A percentile compares a stretch with the other conserved stretches of the same genome.
Conservation (phyloP, 257 asterid species). For the Petunia secreta region DNA sequence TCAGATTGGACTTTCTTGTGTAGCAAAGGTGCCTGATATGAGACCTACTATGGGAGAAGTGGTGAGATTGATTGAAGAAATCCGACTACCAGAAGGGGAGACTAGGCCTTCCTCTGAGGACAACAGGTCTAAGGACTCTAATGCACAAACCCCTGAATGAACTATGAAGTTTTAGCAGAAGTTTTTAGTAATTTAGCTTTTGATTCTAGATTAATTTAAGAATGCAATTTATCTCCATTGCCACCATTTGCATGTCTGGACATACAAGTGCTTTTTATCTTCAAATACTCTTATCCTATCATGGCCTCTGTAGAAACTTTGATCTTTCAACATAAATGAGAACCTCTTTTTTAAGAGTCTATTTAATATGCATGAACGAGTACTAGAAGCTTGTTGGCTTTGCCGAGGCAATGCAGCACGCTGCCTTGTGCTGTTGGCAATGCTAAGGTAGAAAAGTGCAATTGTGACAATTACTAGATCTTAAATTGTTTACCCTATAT, state of each 20-base stretch:
- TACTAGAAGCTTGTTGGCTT: no score
- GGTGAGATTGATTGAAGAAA: constrained; percentile 68
- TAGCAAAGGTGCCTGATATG: constrained; percentile 59
- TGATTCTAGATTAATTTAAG: constrained; percentile 4
- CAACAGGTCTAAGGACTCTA: constrained; percentile 26
- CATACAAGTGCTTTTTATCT: neutral
- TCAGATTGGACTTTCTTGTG: constrained; percentile 85
- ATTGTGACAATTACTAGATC: no score
- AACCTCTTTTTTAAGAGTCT: neutral
- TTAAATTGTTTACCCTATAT: no score
- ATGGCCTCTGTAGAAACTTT: constrained; percentile 22
- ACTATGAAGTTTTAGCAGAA: neutral
- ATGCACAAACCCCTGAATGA: constrained; percentile 24
- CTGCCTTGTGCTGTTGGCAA: neutral
- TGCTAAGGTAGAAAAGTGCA: no score
- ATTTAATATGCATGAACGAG: neutral
- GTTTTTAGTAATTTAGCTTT: neutral
- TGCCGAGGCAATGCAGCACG: neutral
- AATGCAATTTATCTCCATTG: constrained; percentile 29
- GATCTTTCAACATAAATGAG: constrained; percentile 28
- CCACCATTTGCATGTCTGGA: constrained; percentile 20
- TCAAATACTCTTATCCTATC: constrained; percentile 9
- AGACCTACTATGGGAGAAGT: constrained; percentile 80
- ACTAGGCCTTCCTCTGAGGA: constrained; percentile 78
- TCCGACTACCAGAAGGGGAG: constrained; percentile 55